phyloP scores from a whole-genome alignment of 2,329 filamentous ascomycete genomes.

The Phyllosticta paracitricarpa region DNA sequence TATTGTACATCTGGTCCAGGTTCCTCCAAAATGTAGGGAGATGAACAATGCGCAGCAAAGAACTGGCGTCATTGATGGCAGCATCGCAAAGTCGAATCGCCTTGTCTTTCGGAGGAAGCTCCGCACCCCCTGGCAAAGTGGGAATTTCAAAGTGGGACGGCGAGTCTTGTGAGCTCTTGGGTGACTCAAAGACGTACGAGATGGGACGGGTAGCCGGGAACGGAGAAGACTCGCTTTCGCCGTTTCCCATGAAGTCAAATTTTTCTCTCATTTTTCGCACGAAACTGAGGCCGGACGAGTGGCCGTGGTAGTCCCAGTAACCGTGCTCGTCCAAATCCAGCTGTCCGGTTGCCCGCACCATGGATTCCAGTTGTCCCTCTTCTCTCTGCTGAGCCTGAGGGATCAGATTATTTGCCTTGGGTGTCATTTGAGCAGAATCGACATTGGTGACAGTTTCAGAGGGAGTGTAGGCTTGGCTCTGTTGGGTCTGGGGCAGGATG shows the following conservation, averaged over 20 bases:
- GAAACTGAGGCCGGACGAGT: conserved; percentile 85
- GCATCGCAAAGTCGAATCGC: conserved; percentile 48
- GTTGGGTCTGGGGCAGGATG: conserved; percentile 33
- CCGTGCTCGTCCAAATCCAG: conserved; percentile 86
- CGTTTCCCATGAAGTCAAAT: conserved; percentile 66
- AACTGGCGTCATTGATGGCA: conserved; percentile 52
- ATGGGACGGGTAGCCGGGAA: conserved; percentile 47
- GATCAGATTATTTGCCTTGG: conserved; percentile 4
- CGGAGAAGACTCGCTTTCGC: conserved; percentile 47
- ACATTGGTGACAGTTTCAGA: not conserved
- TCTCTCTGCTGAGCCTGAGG: conserved; percentile 15
- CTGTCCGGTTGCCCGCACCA: conserved; percentile 88
- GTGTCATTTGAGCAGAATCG: not conserved
- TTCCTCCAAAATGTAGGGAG: conserved; percentile 69
- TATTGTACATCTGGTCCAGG: conserved; percentile 69
- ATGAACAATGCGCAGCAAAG: conserved; percentile 64
- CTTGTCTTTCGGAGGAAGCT: conserved; percentile 57
- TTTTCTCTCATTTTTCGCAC: conserved; percentile 79
- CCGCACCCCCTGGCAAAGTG: conserved; percentile 24
- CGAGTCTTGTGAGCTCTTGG: conserved; percentile 54
- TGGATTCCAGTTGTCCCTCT: conserved; percentile 63
- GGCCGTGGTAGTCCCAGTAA: conserved; percentile 90
- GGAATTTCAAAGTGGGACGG: conserved; percentile 40
- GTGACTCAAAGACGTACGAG: conserved; percentile 58
- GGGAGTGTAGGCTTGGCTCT: conserved; percentile 7